These are phyloP conservation scores for Pyrenopolyporus hunteri DNA, from an alignment of 495 filamentous ascomycete genomes.

Conservation along the genomic window DNA sequence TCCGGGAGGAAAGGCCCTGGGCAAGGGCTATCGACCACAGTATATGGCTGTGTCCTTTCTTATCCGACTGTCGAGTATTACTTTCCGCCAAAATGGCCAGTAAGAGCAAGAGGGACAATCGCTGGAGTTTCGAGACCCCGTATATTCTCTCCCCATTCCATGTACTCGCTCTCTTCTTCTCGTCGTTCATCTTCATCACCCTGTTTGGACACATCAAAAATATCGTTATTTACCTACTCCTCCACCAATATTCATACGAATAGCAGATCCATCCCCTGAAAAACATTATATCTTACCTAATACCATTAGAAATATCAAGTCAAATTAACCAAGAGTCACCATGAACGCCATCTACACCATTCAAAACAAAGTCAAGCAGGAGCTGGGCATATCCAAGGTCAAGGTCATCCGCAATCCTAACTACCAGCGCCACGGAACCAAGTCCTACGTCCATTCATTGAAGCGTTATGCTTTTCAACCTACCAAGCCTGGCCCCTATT, in stretches of 20 bases:
- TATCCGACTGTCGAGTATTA: no score
- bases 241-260: neutral
- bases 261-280: constrained; percentile 16
- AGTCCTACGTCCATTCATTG: constrained; percentile 73
- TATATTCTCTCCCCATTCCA: neutral
- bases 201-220: neutral
- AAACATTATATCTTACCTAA: neutral
- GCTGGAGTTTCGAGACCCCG: neutral
- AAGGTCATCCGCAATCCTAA: constrained; percentile 61
- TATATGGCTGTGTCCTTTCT: neutral
- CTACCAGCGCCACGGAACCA: constrained; percentile 69
- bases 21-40: no score
- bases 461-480: constrained; percentile 74
- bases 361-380: constrained; percentile 44
- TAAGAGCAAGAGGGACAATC: constrained; percentile 9
- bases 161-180: neutral
- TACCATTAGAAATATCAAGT: constrained; percentile 1
- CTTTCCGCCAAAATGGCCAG: constrained; percentile 1
- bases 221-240: neutral
- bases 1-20: neutral
- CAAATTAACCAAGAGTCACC: constrained; percentile 7
- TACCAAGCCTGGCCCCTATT: constrained; percentile 73
- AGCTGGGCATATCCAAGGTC: constrained; percentile 56
- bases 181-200: neutral
- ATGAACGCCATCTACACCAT: constrained; percentile 44